Percentiles rank a stretch among this genome's conserved stretches.
phyloP scores from a whole-genome alignment of 805 yeast species.

The Metschnikowia bowlesiae region DNA sequence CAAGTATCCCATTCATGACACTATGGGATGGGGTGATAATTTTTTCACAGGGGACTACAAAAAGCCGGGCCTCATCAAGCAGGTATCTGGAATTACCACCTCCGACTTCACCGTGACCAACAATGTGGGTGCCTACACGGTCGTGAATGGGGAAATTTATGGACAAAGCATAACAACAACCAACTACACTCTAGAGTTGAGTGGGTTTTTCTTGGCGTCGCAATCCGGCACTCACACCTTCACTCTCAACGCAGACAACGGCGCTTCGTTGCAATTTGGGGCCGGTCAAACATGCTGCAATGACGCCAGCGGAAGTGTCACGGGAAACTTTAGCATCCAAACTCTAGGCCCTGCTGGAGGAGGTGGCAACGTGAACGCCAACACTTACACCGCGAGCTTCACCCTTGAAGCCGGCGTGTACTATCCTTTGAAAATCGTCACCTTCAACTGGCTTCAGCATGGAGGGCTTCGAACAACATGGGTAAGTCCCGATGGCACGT shows the following conservation, averaged over 20 bases:
- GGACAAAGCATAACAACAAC: conserved; percentile 2
- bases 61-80: background rate
- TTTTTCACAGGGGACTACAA: conserved; percentile 3
- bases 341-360: conserved; percentile 14
- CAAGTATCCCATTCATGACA: conserved; percentile 1
- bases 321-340: conserved; percentile 10
- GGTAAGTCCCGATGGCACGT: conserved; percentile 4
- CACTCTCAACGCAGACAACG: conserved; percentile 14
- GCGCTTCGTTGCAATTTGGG: conserved; percentile 17
- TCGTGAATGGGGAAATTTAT: conserved; percentile 2
- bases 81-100: background rate
- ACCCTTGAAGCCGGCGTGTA: conserved; percentile 7
- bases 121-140: background rate
- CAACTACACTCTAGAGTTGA: conserved; percentile 6
- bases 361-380: conserved; percentile 6
- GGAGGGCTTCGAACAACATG: conserved; percentile 9
- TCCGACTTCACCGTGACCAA: conserved; percentile 1
- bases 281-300: conserved; percentile 13
- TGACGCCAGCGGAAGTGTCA: conserved; percentile 14
- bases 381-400: conserved; percentile 7
- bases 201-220: conserved; percentile 14
- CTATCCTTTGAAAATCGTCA: conserved; percentile 15
- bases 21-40: background rate
- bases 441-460: conserved; percentile 15
- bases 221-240: conserved; percentile 11